Percentiles rank a stretch among this genome's conserved stretches.
Conservation (phyloP, 306 rosid species). For the Vigna trinervia region DNA sequence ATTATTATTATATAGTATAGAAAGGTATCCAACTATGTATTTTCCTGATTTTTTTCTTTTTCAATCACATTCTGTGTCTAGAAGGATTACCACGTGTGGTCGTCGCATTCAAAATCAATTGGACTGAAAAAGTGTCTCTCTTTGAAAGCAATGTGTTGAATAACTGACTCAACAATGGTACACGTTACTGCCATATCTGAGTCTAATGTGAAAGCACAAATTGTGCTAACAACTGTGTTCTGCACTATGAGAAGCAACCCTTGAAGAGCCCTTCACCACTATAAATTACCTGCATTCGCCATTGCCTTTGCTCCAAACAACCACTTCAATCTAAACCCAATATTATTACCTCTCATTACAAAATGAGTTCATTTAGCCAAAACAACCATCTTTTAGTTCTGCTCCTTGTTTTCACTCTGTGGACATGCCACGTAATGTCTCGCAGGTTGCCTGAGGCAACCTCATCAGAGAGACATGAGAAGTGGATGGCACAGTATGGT, state of each 20-base stretch:
- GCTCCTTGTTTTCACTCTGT: slow-evolving; percentile 19
- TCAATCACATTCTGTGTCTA: not conserved
- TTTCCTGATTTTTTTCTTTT: too few relatives aligned
- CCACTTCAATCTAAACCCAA: not conserved
- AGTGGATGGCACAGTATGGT: slow-evolving; percentile 40
- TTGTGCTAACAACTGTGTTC: not conserved
- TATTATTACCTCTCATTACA: not conserved
- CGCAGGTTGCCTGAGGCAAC: slow-evolving; percentile 1
- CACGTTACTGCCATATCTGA: not conserved
- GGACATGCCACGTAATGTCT: slow-evolving; percentile 38
- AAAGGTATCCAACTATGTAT: too few relatives aligned
- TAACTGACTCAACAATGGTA: not conserved
- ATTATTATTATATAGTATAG: too few relatives aligned
- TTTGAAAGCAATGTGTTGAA: not conserved
- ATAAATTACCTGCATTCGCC: not conserved
- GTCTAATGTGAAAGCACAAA: not conserved
- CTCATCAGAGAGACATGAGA: slow-evolving; percentile 24
- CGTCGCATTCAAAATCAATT: not conserved
- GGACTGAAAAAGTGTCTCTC: not conserved
- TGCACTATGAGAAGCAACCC: not conserved
- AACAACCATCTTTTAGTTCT: not conserved
- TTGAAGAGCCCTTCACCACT: slow-evolving; percentile 9
- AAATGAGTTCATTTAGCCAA: slow-evolving; percentile 7
- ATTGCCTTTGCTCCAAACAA: not conserved
- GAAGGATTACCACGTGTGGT: not conserved